phyloP scores from a whole-genome alignment of 2,329 filamentous ascomycete species.

The Geoglossum cookeanum region DNA sequence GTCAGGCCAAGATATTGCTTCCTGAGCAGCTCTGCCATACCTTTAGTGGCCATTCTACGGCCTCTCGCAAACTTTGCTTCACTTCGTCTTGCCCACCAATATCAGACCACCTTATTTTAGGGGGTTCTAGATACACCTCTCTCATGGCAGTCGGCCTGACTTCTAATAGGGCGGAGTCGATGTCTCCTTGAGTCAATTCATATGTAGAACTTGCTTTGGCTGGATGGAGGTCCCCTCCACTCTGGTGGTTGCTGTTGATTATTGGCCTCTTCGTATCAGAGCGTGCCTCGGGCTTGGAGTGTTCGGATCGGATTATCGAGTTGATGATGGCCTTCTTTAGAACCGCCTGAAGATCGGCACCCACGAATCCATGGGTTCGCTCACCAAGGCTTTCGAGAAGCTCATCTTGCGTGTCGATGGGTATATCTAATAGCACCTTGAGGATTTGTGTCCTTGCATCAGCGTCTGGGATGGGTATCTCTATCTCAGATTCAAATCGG shows the following conservation, averaged over 20 bases:
- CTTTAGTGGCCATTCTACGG: conserved; percentile 38
- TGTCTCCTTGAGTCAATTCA: conserved; percentile 27
- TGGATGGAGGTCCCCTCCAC: not conserved
- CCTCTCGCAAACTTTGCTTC: conserved; percentile 40
- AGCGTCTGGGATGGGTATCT: conserved; percentile 59
- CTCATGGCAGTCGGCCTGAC: conserved; percentile 75
- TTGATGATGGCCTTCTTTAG: conserved; percentile 32
- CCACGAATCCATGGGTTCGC: conserved; percentile 74
- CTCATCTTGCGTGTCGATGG: conserved; percentile 28
- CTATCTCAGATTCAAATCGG: conserved; percentile 48
- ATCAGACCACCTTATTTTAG: conserved; percentile 68
- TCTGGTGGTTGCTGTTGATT: not conserved
- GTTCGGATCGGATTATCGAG: conserved; percentile 8
- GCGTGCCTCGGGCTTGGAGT: not conserved
- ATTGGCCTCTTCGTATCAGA: not conserved
- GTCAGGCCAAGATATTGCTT: conserved; percentile 12
- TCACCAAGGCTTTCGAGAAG: conserved; percentile 44
- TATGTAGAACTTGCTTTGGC: too few species aligned
- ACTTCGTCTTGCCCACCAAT: conserved; percentile 70
- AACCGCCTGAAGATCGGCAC: conserved; percentile 52
- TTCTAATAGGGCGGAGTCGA: conserved; percentile 44
- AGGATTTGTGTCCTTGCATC: conserved; percentile 56
- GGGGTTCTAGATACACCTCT: conserved; percentile 74
- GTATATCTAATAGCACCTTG: conserved; percentile 33
- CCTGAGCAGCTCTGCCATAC: conserved; percentile 19